Conservation (phyloP, 768 basidiomycete species). For the Tylopilus sp. region DNA sequence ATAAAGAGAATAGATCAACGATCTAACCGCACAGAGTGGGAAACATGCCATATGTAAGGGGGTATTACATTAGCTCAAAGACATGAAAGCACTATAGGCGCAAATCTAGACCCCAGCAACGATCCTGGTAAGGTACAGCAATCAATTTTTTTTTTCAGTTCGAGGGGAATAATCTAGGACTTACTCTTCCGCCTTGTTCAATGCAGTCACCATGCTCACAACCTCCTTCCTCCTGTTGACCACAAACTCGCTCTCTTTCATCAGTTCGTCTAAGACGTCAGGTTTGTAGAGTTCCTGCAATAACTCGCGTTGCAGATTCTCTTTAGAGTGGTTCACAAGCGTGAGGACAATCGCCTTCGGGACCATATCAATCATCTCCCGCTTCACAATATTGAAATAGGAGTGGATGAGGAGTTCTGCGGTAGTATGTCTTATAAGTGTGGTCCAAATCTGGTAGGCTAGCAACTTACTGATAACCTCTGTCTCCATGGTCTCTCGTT, state of each 20-base stretch:
- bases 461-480: constrained; percentile 93
- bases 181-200: constrained; percentile 98
- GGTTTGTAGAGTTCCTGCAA: constrained; percentile 96
- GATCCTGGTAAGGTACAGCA: constrained; percentile 39
- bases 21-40: constrained; percentile 18
- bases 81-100: constrained; percentile 3
- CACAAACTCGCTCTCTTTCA: constrained; percentile 93
- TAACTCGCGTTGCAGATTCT: constrained; percentile 90
- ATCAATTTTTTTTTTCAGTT: constrained; percentile 15
- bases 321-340: constrained; percentile 90
- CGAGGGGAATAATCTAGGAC: constrained; percentile 34
- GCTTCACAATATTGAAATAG: constrained; percentile 97
- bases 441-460: background rate
- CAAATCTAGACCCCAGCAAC: constrained; percentile 55
- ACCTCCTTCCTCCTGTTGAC: constrained; percentile 92
- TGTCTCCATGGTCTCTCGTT: constrained; percentile 96
- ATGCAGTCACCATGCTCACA: constrained; percentile 85
- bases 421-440: constrained; percentile 1
- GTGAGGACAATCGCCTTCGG: constrained; percentile 93
- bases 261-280: constrained; percentile 89
- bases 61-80: constrained; percentile 30
- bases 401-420: constrained; percentile 92
- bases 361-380: constrained; percentile 99
- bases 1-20: constrained; percentile 12
- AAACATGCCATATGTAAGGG: constrained; percentile 23